Conservation (phyloP, 1,284 basidiomycete species). For the Leccinum pallidistipes region DNA sequence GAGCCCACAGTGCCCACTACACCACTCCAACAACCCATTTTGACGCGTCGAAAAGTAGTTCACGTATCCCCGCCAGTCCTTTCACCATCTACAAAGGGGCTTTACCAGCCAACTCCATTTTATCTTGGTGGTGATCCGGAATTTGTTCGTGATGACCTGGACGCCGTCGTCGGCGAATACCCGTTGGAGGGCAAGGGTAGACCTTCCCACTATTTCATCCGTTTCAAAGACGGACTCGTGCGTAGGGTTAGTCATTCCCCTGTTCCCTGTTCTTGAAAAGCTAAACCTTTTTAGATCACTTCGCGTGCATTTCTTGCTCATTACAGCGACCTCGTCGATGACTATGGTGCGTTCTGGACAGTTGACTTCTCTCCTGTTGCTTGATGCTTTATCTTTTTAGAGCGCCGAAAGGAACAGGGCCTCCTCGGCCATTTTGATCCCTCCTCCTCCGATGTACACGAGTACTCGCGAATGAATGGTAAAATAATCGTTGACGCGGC, state of each 20-base stretch:
- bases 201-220: constrained; percentile 58
- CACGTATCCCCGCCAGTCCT: constrained; percentile 35
- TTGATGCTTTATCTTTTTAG: constrained; percentile 33
- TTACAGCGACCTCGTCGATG: constrained; percentile 48
- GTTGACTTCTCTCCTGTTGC: constrained; percentile 6
- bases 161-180: constrained; percentile 62
- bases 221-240: constrained; percentile 55
- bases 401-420: constrained; percentile 42
- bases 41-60: constrained; percentile 19
- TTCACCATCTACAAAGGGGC: constrained; percentile 37
- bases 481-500: constrained; percentile 29
- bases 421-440: constrained; percentile 58
- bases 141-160: constrained; percentile 35
- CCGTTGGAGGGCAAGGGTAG: constrained; percentile 30
- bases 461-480: constrained; percentile 51
- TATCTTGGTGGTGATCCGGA: constrained; percentile 36
- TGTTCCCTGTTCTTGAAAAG: not conserved
- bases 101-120: constrained; percentile 42
- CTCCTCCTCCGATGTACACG: constrained; percentile 57
- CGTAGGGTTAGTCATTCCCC: constrained; percentile 47
- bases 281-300: constrained; percentile 38
- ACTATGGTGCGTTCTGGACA: constrained; percentile 50
- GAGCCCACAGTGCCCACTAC: constrained; percentile 1
- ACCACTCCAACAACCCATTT: constrained; percentile 6
- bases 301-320: constrained; percentile 39